Evolutionary conservation across 495 filamentous ascomycete species (phyloP), one percentile per base, ranked within the genome.

Genomic region (Alectoria sarmentosa): DNA sequence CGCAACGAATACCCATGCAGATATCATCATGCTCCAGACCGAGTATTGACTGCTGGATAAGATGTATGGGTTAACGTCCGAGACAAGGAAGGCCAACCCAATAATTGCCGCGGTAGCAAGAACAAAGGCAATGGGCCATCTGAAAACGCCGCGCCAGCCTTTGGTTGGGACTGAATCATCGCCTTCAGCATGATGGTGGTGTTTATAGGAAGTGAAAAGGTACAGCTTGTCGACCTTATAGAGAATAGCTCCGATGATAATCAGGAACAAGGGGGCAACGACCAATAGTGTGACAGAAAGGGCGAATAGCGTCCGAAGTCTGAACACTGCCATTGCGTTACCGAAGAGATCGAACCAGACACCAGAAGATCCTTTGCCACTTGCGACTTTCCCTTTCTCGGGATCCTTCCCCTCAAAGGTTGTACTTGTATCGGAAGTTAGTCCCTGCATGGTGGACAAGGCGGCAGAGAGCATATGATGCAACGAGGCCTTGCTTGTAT

Each of bases 311-410:
- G 90, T 91, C 61, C 88, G 83, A 4, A 97, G 78, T 10, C 78
- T 78, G 69, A 96, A 89, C 21, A 97, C 81, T 28, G 88, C 89
- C 71, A 98, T 91, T 4, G 79, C 80, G 60, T 80, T 83, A 42
- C 94, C 94, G 63, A 96, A 96, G 3, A 97, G 73, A 73, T 98
- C 94, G 72, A 97, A 98, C 91, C 91, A 98, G 30, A 97, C 93
- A 55, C 85, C 89, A 67, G 82, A 75, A 46, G 82, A 84, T 17
- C 91, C 89, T 26, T 75, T 78, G 19, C 89, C 88, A 67, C 85
- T 88, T 65, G 84, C 76, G 1, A 91, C 84, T 68, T 83, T 85
- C 26, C 82, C 82, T 56, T 90, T 86, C 28, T 80, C 76, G 34
- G 79, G 74, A 23, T 77, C 66, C 41, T 76, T 71, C 26, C 82